Evolutionary conservation across 2,329 filamentous ascomycete species (phyloP).

Genomic region (Hawksworthiomyces lignivorus): DNA sequence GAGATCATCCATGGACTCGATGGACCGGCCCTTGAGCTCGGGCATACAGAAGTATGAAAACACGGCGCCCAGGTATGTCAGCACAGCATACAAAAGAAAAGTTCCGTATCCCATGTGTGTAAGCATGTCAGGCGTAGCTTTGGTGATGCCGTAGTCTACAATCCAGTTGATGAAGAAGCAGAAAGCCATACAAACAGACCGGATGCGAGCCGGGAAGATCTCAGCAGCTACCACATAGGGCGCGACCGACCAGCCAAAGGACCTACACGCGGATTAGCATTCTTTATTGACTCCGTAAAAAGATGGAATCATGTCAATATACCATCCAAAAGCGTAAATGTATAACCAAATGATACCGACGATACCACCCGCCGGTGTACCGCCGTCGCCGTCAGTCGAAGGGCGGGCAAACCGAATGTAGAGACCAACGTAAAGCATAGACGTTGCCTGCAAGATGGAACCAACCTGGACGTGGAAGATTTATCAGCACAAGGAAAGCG

Average conservation of each 20-base stretch:
- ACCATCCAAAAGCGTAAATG: slow-evolving; percentile 22
- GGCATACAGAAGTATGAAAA: slow-evolving; percentile 27
- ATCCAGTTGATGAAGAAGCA: slow-evolving; percentile 27
- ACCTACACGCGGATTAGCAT: slow-evolving; percentile 7
- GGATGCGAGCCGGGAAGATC: slow-evolving; percentile 26
- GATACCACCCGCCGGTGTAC: slow-evolving; percentile 30
- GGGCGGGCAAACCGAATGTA: slow-evolving; percentile 28
- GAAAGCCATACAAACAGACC: slow-evolving; percentile 22
- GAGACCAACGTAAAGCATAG: slow-evolving; percentile 23
- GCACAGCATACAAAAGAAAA: slow-evolving; percentile 26
- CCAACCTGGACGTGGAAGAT: slow-evolving; percentile 13
- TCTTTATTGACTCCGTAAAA: too few relatives aligned
- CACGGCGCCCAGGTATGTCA: slow-evolving; percentile 27
- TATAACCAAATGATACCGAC: slow-evolving; percentile 30
- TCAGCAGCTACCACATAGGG: slow-evolving; percentile 23
- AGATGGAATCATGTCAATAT: not conserved
- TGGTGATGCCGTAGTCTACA: slow-evolving; percentile 24
- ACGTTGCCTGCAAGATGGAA: slow-evolving; percentile 18
- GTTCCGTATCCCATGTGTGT: slow-evolving; percentile 28
- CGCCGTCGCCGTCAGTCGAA: slow-evolving; percentile 16
- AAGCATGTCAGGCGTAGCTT: slow-evolving; percentile 28
- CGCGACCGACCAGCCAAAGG: slow-evolving; percentile 21
- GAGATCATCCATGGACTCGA: slow-evolving; percentile 42
- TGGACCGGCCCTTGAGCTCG: slow-evolving; percentile 41
- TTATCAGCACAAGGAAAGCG: not conserved